Conservation (phyloP, 192 early-diverging fungal species). For the Linnemannia elongata region DNA sequence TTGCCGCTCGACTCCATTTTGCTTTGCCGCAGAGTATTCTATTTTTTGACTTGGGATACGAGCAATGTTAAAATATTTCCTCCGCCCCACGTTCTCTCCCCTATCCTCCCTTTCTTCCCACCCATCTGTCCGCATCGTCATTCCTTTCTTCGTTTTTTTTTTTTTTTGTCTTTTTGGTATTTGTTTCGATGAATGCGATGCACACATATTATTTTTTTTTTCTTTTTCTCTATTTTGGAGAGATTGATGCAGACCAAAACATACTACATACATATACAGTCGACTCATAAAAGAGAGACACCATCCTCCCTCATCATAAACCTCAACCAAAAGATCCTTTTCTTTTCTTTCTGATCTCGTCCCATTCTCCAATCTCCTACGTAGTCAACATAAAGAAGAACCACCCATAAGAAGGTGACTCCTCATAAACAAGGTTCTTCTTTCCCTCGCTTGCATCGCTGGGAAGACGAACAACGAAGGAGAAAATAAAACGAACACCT, state of each 20-base stretch:
- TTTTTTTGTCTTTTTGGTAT: neutral
- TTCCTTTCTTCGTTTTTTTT: neutral
- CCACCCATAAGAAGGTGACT: neutral
- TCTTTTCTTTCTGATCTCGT: too few species aligned
- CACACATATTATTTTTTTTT: too few species aligned
- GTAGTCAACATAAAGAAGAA: neutral
- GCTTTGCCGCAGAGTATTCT: conserved; percentile 7
- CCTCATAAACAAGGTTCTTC: conserved; percentile 5
- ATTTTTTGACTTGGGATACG: neutral
- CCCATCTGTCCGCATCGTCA: neutral
- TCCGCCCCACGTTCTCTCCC: neutral
- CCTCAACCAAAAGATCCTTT: neutral
- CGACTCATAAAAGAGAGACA: neutral
- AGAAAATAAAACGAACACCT: neutral
- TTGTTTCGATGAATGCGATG: neutral
- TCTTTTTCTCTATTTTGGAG: neutral
- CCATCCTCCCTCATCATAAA: neutral
- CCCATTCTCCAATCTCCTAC: too few species aligned
- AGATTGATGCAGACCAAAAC: neutral
- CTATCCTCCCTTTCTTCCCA: neutral
- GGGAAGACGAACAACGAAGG: neutral
- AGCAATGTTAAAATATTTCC: neutral
- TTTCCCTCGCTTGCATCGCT: neutral
- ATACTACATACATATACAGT: neutral
- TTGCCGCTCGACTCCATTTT: neutral